Percentiles rank a stretch among this genome's conserved stretches.
phyloP scores from a whole-genome alignment of 306 rosid species.

The Macrotyloma uniflorum region DNA sequence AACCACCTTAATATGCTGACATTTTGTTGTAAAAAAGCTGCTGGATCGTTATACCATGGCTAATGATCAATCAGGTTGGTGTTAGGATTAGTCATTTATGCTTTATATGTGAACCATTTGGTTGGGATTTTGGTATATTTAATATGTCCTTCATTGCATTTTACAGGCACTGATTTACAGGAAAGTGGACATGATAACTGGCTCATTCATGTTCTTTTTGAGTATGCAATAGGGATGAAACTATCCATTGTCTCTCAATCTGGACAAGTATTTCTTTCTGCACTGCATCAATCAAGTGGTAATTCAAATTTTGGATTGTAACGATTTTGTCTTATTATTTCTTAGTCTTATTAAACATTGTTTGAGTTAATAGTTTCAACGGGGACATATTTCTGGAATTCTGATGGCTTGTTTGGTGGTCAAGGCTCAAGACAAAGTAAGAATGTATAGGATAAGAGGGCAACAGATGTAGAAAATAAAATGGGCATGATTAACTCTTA shows the following conservation, averaged over 20 bases:
- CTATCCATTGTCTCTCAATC: slow-evolving; percentile 56
- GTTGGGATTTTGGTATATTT: slow-evolving; percentile 25
- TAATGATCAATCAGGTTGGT: slow-evolving; percentile 68
- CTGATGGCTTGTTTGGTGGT: not conserved
- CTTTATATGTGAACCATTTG: slow-evolving; percentile 22
- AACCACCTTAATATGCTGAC: slow-evolving; percentile 34
- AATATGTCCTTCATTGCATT: slow-evolving; percentile 26
- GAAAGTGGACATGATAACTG: slow-evolving; percentile 44
- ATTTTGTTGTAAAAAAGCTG: slow-evolving; percentile 46
- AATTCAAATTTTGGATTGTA: slow-evolving; percentile 41
- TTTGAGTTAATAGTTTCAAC: slow-evolving; percentile 16
- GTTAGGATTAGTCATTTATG: slow-evolving; percentile 26
- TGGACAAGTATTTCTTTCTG: slow-evolving; percentile 63
- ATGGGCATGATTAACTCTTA: not conserved
- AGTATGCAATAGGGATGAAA: slow-evolving; percentile 77
- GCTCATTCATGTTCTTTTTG: slow-evolving; percentile 69
- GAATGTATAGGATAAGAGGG: not conserved
- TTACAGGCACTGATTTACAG: slow-evolving; percentile 51
- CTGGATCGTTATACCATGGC: slow-evolving; percentile 48
- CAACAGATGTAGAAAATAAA: not conserved
- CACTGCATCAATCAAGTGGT: slow-evolving; percentile 85
- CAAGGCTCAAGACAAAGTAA: not conserved
- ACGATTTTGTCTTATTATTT: slow-evolving; percentile 11
- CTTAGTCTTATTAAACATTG: slow-evolving; percentile 1
- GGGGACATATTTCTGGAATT: slow-evolving; percentile 8